Percentiles rank a stretch among this genome's conserved stretches.
Conservation (phyloP, 352 stramenopile species). For the Pythium periplocum region DNA sequence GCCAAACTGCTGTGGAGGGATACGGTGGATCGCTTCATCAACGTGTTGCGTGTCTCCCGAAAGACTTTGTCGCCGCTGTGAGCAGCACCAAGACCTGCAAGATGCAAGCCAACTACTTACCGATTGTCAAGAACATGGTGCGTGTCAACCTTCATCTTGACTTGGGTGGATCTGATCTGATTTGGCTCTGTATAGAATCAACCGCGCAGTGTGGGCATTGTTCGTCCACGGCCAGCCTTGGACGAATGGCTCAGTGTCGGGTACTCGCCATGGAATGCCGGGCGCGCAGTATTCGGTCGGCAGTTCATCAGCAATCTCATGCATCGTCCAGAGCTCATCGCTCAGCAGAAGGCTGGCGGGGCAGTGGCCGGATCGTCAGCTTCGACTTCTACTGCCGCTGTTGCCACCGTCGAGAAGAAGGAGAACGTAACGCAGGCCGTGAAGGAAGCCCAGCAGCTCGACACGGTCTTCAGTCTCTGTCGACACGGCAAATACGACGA, state of each 20-base stretch:
- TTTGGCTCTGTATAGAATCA: constrained; percentile 50
- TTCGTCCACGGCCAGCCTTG: constrained; percentile 73
- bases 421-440: constrained; percentile 76
- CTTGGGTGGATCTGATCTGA: background rate
- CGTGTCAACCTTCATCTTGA: background rate
- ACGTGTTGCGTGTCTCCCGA: constrained; percentile 57
- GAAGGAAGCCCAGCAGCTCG: constrained; percentile 86
- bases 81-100: constrained; percentile 69
- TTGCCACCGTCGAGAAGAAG: constrained; percentile 35
- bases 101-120: constrained; percentile 77
- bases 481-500: constrained; percentile 90
- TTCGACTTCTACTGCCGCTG: background rate
- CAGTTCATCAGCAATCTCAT: constrained; percentile 67
- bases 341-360: constrained; percentile 17
- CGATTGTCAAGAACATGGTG: constrained; percentile 67
- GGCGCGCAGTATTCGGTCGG: constrained; percentile 45
- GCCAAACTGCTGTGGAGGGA: constrained; percentile 60
- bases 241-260: constrained; percentile 86
- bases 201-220: constrained; percentile 79
- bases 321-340: constrained; percentile 42
- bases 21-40: constrained; percentile 56
- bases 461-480: constrained; percentile 86
- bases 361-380: too few species aligned
- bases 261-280: constrained; percentile 92
- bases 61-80: constrained; percentile 58